Percentiles rank a stretch among this genome's conserved stretches.
Conservation (phyloP, 257 asterid species). For the Orobanche coerulescens region DNA sequence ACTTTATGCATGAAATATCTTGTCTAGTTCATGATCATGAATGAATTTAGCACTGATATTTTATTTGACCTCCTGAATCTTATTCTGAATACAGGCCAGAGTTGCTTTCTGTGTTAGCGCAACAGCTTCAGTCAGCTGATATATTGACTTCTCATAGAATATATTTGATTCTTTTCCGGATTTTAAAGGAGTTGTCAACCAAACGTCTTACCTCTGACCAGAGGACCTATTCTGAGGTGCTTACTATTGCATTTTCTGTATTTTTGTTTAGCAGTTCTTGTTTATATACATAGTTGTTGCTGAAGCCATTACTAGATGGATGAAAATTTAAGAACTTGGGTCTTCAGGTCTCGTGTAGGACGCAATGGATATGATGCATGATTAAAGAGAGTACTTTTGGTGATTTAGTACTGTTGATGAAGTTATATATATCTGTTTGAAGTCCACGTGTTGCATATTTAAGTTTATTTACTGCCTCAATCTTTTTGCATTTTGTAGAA, state of each 20-base stretch:
- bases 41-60: background rate
- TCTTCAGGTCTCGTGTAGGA: slow-evolving; percentile 10
- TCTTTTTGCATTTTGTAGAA: background rate
- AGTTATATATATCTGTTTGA: background rate
- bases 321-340: slow-evolving; percentile 2
- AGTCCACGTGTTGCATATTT: background rate
- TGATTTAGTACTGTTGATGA: background rate
- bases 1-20: slow-evolving; percentile 11
- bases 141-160: slow-evolving; percentile 83
- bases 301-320: slow-evolving; percentile 13
- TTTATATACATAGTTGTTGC: slow-evolving; percentile 5
- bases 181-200: slow-evolving; percentile 87
- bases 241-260: slow-evolving; percentile 17
- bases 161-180: slow-evolving; percentile 81
- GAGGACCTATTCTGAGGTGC: slow-evolving; percentile 85
- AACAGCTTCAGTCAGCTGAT: slow-evolving; percentile 81
- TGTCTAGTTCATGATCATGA: slow-evolving; percentile 5
- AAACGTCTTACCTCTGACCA: slow-evolving; percentile 84
- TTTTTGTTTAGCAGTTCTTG: background rate
- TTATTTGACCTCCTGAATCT: slow-evolving; percentile 17
- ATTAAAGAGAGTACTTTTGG: background rate
- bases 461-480: background rate
- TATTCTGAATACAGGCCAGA: slow-evolving; percentile 73
- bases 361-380: background rate
- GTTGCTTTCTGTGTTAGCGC: slow-evolving; percentile 81